Percentiles rank a stretch among this genome's conserved stretches.
phyloP scores from a whole-genome alignment of 306 rosid species.

The Prunus padus region DNA sequence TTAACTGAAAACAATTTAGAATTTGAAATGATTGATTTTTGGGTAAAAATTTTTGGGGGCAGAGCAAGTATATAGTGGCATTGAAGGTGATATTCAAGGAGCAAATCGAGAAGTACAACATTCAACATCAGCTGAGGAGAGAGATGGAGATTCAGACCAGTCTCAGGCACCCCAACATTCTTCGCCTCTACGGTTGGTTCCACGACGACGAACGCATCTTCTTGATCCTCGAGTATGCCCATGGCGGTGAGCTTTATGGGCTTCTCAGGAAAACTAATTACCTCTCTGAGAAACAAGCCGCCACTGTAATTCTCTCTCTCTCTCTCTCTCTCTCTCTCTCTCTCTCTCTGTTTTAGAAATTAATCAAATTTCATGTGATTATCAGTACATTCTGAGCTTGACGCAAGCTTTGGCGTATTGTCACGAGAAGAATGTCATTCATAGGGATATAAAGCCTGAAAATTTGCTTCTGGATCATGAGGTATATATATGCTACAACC shows the following conservation, averaged over 20 bases:
- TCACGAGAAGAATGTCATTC: conserved; percentile 91
- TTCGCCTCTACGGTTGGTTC: conserved; percentile 84
- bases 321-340: neutral
- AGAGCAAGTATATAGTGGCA: conserved; percentile 79
- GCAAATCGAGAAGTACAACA: conserved; percentile 66
- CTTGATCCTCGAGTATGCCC: conserved; percentile 85
- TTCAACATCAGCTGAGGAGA: conserved; percentile 66
- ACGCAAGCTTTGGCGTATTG: conserved; percentile 82
- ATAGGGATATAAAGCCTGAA: conserved; percentile 92
- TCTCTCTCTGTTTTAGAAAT: neutral
- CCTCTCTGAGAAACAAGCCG: conserved; percentile 68
- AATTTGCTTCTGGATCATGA: conserved; percentile 85
- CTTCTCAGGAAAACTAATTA: conserved; percentile 46
- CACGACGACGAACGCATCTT: conserved; percentile 67
- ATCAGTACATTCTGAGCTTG: conserved; percentile 73
- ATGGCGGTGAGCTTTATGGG: conserved; percentile 75
- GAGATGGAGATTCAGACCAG: conserved; percentile 79
- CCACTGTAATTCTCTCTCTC: conserved; percentile 44
- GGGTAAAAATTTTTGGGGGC: neutral
- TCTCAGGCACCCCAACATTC: conserved; percentile 62
- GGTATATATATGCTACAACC: conserved; percentile 32
- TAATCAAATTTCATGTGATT: conserved; percentile 18
- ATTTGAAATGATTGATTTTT: neutral
- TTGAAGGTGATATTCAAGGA: conserved; percentile 71
- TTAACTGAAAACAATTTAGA: too few relatives aligned